Percentiles rank a stretch among this genome's conserved stretches.
phyloP scores from a whole-genome alignment of 805 yeast species.

The Candida multigemmis region DNA sequence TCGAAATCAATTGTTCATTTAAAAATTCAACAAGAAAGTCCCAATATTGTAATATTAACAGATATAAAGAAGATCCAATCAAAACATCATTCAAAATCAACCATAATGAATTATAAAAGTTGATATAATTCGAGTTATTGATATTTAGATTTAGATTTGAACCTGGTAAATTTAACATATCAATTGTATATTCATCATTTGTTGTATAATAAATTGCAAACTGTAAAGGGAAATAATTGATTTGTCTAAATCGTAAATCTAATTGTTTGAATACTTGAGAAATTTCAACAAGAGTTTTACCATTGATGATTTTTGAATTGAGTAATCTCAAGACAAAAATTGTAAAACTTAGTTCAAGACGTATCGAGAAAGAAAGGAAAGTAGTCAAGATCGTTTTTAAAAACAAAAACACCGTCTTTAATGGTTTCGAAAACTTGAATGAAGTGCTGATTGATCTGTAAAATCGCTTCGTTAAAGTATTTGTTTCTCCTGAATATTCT shows the following conservation, averaged over 20 bases:
- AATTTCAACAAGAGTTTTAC: conserved; percentile 21
- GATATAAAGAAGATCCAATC: conserved; percentile 54
- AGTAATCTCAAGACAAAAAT: conserved; percentile 1
- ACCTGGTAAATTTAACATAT: conserved; percentile 34
- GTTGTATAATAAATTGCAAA: conserved; percentile 49
- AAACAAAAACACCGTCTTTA: not conserved
- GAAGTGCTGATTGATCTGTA: not conserved
- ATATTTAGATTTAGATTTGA: conserved; percentile 27
- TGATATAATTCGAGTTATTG: conserved; percentile 50
- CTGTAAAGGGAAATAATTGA: conserved; percentile 74
- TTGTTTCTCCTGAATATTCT: no score
- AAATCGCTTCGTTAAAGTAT: no score
- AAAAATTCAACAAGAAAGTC: conserved; percentile 12
- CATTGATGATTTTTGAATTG: conserved; percentile 4
- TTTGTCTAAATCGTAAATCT: conserved; percentile 67
- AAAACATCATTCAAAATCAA: conserved; percentile 73
- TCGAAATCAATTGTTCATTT: conserved; percentile 21
- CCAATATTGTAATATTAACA: conserved; percentile 30
- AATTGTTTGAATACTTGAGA: conserved; percentile 72
- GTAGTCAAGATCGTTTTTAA: conserved; percentile 1
- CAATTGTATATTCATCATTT: conserved; percentile 28
- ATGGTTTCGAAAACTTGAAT: not conserved
- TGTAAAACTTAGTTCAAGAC: conserved; percentile 2
- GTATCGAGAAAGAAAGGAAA: no score
- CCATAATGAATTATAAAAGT: conserved; percentile 85